phyloP scores from a whole-genome alignment of 192 early-diverging fungal species.

The Backusella parvicylindrica region DNA sequence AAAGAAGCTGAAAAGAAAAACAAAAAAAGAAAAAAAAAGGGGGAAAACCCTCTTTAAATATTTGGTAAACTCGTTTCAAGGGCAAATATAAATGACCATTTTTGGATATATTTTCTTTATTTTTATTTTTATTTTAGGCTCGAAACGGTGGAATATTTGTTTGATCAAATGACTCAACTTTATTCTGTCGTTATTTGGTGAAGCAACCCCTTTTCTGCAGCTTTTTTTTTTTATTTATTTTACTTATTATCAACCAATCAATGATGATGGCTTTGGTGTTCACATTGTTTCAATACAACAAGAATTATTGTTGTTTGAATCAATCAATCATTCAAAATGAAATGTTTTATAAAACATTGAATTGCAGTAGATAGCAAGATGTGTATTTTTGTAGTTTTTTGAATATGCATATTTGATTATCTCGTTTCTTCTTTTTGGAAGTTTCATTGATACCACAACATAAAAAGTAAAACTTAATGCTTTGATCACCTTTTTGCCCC shows the following conservation, averaged over 20 bases:
- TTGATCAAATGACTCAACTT: neutral
- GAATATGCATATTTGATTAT: neutral
- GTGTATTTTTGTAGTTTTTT: neutral
- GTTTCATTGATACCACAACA: neutral
- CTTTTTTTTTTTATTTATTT: neutral
- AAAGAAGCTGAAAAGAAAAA: neutral
- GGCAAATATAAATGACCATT: neutral
- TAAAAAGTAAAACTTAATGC: neutral
- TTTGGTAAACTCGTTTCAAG: neutral
- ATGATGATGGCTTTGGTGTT: neutral
- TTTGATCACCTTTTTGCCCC: neutral
- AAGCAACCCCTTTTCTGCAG: conserved; percentile 2
- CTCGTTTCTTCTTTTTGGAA: neutral
- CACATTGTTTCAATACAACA: neutral
- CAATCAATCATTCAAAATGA: neutral
- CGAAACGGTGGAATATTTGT: conserved; percentile 3
- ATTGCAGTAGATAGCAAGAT: neutral
- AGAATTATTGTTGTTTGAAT: neutral
- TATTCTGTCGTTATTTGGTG: conserved; percentile 2
- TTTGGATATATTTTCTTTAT: conserved; percentile 11
- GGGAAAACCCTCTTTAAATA: conserved; percentile 2
- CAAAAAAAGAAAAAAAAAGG: neutral
- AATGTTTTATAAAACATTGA: neutral
- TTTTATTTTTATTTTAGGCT: neutral
- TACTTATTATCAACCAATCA: neutral